These are phyloP conservation scores for Rhododendron griersonianum DNA, from an alignment of 148 eudicot genomes.

Conservation along the genomic window DNA sequence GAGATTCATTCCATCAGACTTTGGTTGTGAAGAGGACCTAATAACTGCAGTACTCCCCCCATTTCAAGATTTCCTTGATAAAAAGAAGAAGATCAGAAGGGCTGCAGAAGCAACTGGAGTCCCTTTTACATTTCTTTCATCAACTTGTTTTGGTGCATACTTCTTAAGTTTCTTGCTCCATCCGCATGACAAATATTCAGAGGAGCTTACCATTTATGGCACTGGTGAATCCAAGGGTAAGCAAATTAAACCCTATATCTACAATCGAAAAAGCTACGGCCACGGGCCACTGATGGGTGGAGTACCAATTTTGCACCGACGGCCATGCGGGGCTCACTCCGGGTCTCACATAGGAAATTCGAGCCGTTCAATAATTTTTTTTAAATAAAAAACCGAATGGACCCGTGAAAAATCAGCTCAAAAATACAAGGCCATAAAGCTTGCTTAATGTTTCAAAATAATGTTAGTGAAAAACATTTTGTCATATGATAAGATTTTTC, in stretches of 20 bases:
- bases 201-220: slow-evolving; percentile 12
- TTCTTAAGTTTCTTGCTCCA: slow-evolving; percentile 3
- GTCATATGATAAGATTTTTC: not conserved
- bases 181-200: not conserved
- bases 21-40: slow-evolving; percentile 13
- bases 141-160: slow-evolving; percentile 9
- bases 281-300: no score
- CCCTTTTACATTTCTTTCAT: slow-evolving; percentile 8
- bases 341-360: no score
- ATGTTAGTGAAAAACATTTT: not conserved
- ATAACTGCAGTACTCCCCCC: slow-evolving; percentile 7
- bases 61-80: slow-evolving; percentile 10
- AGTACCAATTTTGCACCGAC: no score
- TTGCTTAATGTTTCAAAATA: no score
- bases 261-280: no score
- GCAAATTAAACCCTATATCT: not conserved
- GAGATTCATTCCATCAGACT: slow-evolving; percentile 23
- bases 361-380: no score
- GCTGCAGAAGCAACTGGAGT: slow-evolving; percentile 10
- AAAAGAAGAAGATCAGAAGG: slow-evolving; percentile 16
- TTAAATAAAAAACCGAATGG: no score
- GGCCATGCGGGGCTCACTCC: no score
- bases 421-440: no score
- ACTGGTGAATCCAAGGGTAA: slow-evolving; percentile 16
- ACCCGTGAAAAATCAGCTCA: no score